Conservation (phyloP, 192 early-diverging fungal genomes). For the Rhizophlyctis rosea region DNA sequence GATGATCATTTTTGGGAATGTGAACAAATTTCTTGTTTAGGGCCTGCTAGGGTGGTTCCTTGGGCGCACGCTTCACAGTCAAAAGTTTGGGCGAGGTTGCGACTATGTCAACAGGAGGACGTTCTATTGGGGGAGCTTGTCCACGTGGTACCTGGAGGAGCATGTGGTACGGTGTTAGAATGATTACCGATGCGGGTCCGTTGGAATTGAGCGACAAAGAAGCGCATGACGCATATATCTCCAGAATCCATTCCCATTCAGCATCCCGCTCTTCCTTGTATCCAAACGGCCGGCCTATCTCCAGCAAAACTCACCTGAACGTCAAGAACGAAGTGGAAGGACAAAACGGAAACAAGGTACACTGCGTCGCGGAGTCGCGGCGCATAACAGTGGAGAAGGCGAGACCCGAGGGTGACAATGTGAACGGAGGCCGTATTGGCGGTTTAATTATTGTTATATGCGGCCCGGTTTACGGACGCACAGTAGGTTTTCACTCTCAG, state of each 20-base stretch:
- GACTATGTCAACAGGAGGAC: conserved; percentile 14
- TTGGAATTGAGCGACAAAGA: background rate
- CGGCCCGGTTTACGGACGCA: too few species aligned
- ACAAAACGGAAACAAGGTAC: conserved; percentile 22
- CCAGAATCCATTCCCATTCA: conserved; percentile 4
- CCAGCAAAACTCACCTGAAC: conserved; percentile 11
- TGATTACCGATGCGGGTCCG: too few species aligned
- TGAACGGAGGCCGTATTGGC: background rate
- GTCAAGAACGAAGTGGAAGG: conserved; percentile 22
- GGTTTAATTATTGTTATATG: background rate
- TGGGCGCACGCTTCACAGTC: conserved; percentile 16
- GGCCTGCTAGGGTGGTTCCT: conserved; percentile 24
- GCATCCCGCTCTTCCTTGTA: background rate
- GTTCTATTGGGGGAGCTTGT: conserved; percentile 28
- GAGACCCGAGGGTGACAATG: conserved; percentile 5
- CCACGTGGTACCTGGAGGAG: conserved; percentile 26
- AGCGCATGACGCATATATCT: background rate
- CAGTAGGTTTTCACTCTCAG: background rate
- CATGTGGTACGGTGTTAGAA: too few species aligned
- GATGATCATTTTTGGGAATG: conserved; percentile 13
- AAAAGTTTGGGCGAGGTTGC: conserved; percentile 10
- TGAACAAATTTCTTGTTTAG: background rate
- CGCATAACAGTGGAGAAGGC: conserved; percentile 21
- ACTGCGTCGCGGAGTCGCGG: conserved; percentile 15
- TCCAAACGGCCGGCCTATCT: background rate